Evolutionary conservation across 2,329 filamentous ascomycete genomes (phyloP), one percentile per base, ranked within the genome.

Genomic region (Dactylellina sp.): DNA sequence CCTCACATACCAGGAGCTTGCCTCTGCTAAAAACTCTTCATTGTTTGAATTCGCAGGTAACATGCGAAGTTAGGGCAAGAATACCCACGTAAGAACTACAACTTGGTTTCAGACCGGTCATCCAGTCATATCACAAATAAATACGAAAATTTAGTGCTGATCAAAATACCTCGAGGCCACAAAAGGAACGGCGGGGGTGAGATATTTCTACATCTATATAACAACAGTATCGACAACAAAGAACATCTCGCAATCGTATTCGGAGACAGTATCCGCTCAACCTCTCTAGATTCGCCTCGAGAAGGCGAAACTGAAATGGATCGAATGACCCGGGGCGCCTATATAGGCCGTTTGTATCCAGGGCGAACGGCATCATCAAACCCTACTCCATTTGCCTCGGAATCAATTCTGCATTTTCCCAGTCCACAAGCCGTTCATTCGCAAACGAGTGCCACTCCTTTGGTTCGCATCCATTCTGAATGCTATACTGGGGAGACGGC

Each of bases 401-500:
- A 72, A 59, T 18, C 50, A 25, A 24, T 24, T 57, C 50, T 7
- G 55, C 57, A 44, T 24, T 49, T 44, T 39, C 53, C 12, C 40
- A 65, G 55, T n/a, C 59, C 39, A 18, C 65, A 14, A 25, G 49
- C 35, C 25, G 50, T 53, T 2, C 82, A 12, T 3, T 7, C 12
- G 18, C n/a, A 11, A 14, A 9, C 18, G 3, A 39, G 20, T 25
- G 24, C n/a, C 11, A 55, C 90, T 0, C 92, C 95, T 0, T 84
- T 99, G 40, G 94, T 99, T 50, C 87, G 95, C 66, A 99, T 99
- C 80, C 95, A 99, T 81, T 96, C 92, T 1, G 95, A 99, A 82
- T 99, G 95, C 83, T 99, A 99, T 82, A 99, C 95, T 0, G 95
- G 95, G 71, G 95, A 99, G 84, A 99, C 95, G 0, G 95, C 96